These are phyloP conservation scores for Osmozyma mogii DNA, from an alignment of 805 yeast genomes.

Conservation along the genomic window DNA sequence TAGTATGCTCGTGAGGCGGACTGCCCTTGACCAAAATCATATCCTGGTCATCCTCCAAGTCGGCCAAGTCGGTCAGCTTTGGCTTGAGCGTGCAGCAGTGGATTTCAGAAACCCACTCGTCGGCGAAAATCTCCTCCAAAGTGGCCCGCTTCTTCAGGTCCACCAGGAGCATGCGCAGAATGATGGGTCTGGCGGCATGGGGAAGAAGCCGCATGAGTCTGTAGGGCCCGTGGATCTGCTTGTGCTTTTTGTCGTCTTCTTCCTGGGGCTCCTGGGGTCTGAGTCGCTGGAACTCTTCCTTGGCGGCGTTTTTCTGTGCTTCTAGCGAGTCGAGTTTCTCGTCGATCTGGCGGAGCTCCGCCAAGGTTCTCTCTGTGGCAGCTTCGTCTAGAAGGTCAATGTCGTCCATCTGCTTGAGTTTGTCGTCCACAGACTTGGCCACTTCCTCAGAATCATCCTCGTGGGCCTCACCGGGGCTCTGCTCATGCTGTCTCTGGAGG, in stretches of 20 bases:
- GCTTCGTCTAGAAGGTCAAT: constrained; percentile 1
- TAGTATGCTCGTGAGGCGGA: constrained; percentile 35
- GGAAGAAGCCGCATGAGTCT: constrained; percentile 74
- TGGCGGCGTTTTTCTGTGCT: too few relatives aligned
- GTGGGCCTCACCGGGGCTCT: background rate
- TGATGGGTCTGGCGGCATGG: constrained; percentile 73
- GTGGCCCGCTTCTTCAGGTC: constrained; percentile 60
- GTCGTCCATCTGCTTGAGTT: constrained; percentile 15
- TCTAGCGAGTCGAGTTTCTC: too few relatives aligned
- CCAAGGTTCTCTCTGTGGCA: constrained; percentile 7
- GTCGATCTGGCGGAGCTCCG: too few relatives aligned
- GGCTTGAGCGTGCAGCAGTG: constrained; percentile 47
- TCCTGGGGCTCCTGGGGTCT: too few relatives aligned
- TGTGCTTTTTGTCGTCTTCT: too few relatives aligned
- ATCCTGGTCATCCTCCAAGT: constrained; percentile 31
- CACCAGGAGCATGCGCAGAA: constrained; percentile 56
- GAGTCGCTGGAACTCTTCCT: too few relatives aligned
- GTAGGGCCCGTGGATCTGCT: constrained; percentile 75
- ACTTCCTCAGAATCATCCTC: background rate
- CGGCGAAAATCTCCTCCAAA: constrained; percentile 54
- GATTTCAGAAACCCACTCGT: constrained; percentile 65
- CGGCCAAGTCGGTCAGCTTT: constrained; percentile 15
- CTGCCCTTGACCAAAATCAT: constrained; percentile 25
- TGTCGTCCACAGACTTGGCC: constrained; percentile 25
- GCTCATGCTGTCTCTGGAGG: constrained; percentile 3